Conservation (phyloP, 176 grass and related monocot species). For the Oryza officinalis region DNA sequence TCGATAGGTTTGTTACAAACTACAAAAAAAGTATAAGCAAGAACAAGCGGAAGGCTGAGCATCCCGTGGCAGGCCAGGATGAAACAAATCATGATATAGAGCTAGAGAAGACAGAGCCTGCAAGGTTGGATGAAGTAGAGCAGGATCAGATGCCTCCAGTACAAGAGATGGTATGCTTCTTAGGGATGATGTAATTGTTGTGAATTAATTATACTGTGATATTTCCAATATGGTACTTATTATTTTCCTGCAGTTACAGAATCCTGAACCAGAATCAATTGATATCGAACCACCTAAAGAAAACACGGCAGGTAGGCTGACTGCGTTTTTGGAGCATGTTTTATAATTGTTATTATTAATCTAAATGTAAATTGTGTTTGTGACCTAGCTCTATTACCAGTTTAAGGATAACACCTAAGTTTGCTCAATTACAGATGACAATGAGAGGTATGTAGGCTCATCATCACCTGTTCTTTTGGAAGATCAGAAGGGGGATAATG, state of each 20-base stretch:
- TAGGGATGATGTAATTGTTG: not conserved
- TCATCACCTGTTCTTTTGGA: slow-evolving; percentile 55
- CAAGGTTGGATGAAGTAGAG: slow-evolving; percentile 43
- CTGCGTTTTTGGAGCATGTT: not conserved
- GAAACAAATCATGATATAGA: slow-evolving; percentile 37
- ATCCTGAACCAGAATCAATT: slow-evolving; percentile 50
- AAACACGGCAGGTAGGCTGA: slow-evolving; percentile 46
- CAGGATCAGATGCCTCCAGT: slow-evolving; percentile 29
- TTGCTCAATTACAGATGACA: slow-evolving; percentile 49
- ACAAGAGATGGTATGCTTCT: slow-evolving; percentile 57
- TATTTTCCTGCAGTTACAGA: slow-evolving; percentile 32
- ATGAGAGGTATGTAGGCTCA: slow-evolving; percentile 58
- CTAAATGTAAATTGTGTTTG: slow-evolving; percentile 24
- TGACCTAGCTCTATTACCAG: slow-evolving; percentile 2
- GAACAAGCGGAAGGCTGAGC: slow-evolving; percentile 76
- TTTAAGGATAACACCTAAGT: slow-evolving; percentile 26
- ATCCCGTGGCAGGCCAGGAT: slow-evolving; percentile 53
- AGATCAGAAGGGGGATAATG: slow-evolving; percentile 55
- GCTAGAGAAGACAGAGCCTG: slow-evolving; percentile 43
- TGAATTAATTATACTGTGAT: slow-evolving; percentile 1
- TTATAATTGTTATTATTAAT: not conserved
- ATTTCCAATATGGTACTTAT: slow-evolving; percentile 17
- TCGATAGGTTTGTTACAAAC: slow-evolving; percentile 80
- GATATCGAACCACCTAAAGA: slow-evolving; percentile 48
- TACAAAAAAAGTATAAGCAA: slow-evolving; percentile 81